These are phyloP conservation scores for Solanum neorickii DNA, from an alignment of 257 asterid species.

Conservation along the genomic window DNA sequence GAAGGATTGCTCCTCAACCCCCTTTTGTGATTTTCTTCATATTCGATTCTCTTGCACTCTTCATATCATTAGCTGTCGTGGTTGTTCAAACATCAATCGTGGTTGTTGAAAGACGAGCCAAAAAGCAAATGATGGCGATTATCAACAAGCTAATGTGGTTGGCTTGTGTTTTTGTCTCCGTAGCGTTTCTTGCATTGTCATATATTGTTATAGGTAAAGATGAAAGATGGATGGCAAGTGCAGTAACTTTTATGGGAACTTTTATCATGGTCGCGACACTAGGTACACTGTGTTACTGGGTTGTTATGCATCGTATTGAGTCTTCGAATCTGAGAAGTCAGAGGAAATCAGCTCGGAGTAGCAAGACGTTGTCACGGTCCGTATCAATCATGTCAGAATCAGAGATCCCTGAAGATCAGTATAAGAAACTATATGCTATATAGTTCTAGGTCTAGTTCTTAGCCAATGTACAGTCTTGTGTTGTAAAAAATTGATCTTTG, in stretches of 20 bases:
- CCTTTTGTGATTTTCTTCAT: constrained; percentile 46
- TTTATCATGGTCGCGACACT: constrained; percentile 55
- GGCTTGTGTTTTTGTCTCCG: constrained; percentile 51
- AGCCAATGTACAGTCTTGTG: background rate
- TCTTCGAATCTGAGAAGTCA: constrained; percentile 55
- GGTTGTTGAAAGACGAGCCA: constrained; percentile 54
- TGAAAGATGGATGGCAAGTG: constrained; percentile 50
- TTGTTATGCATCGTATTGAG: constrained; percentile 53
- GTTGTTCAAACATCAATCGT: constrained; percentile 72
- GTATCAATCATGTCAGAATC: constrained; percentile 39
- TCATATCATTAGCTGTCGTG: constrained; percentile 74
- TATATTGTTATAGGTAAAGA: constrained; percentile 50
- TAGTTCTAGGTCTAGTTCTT: background rate
- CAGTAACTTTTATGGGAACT: constrained; percentile 46
- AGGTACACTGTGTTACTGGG: constrained; percentile 65
- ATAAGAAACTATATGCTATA: constrained; percentile 56
- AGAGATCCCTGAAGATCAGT: constrained; percentile 36
- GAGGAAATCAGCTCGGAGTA: constrained; percentile 34
- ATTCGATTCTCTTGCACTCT: constrained; percentile 61
- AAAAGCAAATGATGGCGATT: constrained; percentile 54
- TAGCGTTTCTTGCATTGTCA: constrained; percentile 53
- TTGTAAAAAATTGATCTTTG: background rate
- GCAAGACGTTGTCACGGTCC: constrained; percentile 41
- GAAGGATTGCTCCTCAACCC: constrained; percentile 35
- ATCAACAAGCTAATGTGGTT: constrained; percentile 86